phyloP scores from a whole-genome alignment of 495 filamentous ascomycete species.

The Aspergillus incahuasiensis region DNA sequence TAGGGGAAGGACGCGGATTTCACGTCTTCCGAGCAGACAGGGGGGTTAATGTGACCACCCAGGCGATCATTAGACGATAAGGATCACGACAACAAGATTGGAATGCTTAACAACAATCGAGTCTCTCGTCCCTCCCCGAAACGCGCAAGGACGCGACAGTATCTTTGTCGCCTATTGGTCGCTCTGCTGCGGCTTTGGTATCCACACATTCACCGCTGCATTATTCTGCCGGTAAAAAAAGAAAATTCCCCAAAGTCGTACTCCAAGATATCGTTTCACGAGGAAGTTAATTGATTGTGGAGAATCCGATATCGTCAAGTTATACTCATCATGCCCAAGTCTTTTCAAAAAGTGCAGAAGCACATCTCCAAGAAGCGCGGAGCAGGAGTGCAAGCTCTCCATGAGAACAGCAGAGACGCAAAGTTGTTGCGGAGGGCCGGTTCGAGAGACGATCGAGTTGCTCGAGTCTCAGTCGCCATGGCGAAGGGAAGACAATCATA shows the following conservation, averaged over 20 bases:
- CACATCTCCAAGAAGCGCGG: slow-evolving; percentile 73
- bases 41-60: not conserved
- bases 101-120: slow-evolving; percentile 18
- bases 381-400: slow-evolving; percentile 60
- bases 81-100: slow-evolving; percentile 22
- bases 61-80: not conserved
- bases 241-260: slow-evolving; percentile 10
- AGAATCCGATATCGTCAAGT: not conserved
- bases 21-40: not conserved
- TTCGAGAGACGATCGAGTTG: slow-evolving; percentile 70
- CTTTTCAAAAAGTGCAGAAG: slow-evolving; percentile 75
- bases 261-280: not conserved
- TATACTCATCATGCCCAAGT: slow-evolving; percentile 60
- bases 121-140: slow-evolving; percentile 9
- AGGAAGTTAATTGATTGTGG: not conserved
- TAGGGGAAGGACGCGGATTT: slow-evolving; percentile 4
- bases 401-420: slow-evolving; percentile 78
- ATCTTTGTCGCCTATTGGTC: slow-evolving; percentile 18
- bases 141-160: slow-evolving; percentile 24
- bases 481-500: slow-evolving; percentile 64
- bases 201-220: slow-evolving; percentile 15
- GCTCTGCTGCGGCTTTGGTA: slow-evolving; percentile 3
- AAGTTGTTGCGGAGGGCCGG: slow-evolving; percentile 68
- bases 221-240: slow-evolving; percentile 23
- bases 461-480: slow-evolving; percentile 55